A percentile compares a stretch with the other conserved stretches of the same genome.
Conservation (phyloP, 2,329 filamentous ascomycete species). For the Pseudogymnoascus sp. region DNA sequence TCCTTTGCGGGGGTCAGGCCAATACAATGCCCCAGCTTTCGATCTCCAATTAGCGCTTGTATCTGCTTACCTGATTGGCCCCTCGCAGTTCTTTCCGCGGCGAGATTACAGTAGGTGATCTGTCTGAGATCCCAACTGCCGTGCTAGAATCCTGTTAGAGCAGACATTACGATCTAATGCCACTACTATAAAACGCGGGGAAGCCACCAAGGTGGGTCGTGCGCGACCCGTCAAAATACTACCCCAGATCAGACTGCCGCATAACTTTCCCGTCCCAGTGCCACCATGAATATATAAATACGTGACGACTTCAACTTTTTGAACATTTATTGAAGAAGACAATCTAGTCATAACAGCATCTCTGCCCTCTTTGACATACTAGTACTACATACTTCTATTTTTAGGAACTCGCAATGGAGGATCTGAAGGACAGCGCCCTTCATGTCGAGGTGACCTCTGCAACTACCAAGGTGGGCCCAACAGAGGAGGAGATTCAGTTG, state of each 20-base stretch:
- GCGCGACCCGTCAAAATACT: neutral
- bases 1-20: neutral
- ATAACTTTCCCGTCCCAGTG: neutral
- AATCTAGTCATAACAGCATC: neutral
- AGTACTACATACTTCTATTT: neutral
- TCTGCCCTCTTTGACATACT: neutral
- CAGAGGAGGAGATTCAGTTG: constrained; percentile 19
- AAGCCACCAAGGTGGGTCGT: neutral
- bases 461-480: constrained; percentile 10
- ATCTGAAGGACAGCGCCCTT: constrained; percentile 8
- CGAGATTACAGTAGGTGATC: neutral
- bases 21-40: neutral
- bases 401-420: neutral
- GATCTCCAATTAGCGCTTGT: neutral
- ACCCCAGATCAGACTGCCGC: neutral
- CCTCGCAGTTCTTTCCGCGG: neutral
- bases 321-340: neutral
- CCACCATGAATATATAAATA: neutral
- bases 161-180: neutral
- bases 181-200: neutral
- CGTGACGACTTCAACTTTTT: neutral
- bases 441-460: constrained; percentile 17
- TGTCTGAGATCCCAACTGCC: neutral
- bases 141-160: too few relatives aligned
- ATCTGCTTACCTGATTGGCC: neutral